A percentile compares a stretch with the other conserved stretches of the same genome.
phyloP scores from a whole-genome alignment of 2,329 filamentous ascomycete genomes.

The Sphaerulina musiva region DNA sequence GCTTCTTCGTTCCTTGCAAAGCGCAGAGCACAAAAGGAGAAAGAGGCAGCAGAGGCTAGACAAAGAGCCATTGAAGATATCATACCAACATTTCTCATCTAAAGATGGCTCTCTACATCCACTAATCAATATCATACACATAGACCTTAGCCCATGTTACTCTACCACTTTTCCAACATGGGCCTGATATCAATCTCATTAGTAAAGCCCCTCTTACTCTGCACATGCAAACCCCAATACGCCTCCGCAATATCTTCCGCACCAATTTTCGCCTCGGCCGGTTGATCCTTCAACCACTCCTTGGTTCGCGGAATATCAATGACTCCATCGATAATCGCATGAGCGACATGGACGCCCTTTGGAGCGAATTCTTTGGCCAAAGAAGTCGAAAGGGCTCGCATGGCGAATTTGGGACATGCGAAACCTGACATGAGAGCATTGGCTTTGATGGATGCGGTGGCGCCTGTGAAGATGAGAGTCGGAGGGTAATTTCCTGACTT shows the following conservation, averaged over 20 bases:
- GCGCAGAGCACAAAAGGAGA: constrained; percentile 30
- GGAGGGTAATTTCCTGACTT: constrained; percentile 57
- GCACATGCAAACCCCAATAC: constrained; percentile 78
- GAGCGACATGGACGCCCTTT: constrained; percentile 73
- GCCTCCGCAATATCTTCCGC: constrained; percentile 80
- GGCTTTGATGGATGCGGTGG: constrained; percentile 71
- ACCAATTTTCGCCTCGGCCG: constrained; percentile 61
- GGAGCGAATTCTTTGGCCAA: constrained; percentile 80
- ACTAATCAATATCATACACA: not conserved
- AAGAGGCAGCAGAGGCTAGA: constrained; percentile 21
- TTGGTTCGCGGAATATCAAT: constrained; percentile 74
- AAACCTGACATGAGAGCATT: constrained; percentile 65
- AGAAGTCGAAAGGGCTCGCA: constrained; percentile 66
- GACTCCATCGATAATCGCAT: constrained; percentile 69
- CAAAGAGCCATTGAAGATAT: constrained; percentile 27
- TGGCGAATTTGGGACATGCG: constrained; percentile 72
- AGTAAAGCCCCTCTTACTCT: constrained; percentile 71
- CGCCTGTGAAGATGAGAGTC: constrained; percentile 77
- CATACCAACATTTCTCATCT: constrained; percentile 44
- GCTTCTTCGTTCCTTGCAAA: constrained; percentile 20
- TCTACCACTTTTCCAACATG: constrained; percentile 74
- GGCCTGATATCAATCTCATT: constrained; percentile 76
- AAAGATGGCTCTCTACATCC: constrained; percentile 4
- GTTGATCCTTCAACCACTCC: constrained; percentile 50
- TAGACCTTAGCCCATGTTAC: not conserved